Evolutionary conservation across 2,329 filamentous ascomycete genomes (phyloP), one percentile per base, ranked within the genome.

Genomic region (Colletotrichum endophyticum): DNA sequence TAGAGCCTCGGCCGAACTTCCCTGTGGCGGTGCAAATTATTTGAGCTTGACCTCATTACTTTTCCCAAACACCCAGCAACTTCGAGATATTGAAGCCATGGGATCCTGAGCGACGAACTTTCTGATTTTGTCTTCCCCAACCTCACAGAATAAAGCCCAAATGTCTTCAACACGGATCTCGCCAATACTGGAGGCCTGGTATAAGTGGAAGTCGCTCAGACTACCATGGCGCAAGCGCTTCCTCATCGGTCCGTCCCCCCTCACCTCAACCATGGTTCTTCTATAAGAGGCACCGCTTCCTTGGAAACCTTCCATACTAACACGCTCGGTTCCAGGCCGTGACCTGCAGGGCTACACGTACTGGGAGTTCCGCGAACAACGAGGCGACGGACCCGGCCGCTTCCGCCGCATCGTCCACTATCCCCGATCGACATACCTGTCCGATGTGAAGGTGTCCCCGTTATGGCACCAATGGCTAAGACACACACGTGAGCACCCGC

Each of bases 381-480:
- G 88, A 71, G 84, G 84, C 76, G 80, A 83, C 72, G 79, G 77
- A 22, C 75, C 83, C 62, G 79, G 82, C 39, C 89, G 90, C 78
- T 91, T 90, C 88, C 90, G 92, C 36, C 90, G 92, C 81, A 93
- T 93, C 78, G 91, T 93, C 66, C 81, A 91, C 79, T 92, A 91
- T 83, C 91, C 91, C 13, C 84, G 86, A 66, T 85, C 85, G 59
- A 88, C 88, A 4, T 90, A 91, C 82, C 86, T 87, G 80, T 90
- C 87, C 79, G 88, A 91, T 39, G 88, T 93, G 70, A 84, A 84
- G 72, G 91, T 94, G 76, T 86, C 89, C 68, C 92, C 92, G 13
- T 87, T 89, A 78, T 94, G 92, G 92, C 92, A 94, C 84, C 92
- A 94, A 81, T 94, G 92, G 92, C 87, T 94, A 66, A 91, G 92